Percentiles rank a stretch among this genome's conserved stretches.
Conservation (phyloP, 306 rosid genomes). For the Cercis canadensis region DNA sequence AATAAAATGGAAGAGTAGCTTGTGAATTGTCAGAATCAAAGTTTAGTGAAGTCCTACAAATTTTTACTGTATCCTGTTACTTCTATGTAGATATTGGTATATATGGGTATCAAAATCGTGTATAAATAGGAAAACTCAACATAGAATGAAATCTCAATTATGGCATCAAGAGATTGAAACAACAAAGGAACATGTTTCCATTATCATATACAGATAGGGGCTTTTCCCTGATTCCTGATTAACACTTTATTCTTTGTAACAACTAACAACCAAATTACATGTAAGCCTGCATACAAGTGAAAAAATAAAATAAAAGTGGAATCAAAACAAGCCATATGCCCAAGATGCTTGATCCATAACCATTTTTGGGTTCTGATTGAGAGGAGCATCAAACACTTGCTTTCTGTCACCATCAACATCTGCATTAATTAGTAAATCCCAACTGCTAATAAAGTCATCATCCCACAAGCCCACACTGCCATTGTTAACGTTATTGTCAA, state of each 20-base stretch:
- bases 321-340: conserved; percentile 53
- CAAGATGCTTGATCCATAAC: conserved; percentile 62
- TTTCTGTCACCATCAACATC: conserved; percentile 42
- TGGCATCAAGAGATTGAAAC: not conserved
- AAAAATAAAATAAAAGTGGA: not conserved
- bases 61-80: too few species aligned
- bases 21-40: too few species aligned
- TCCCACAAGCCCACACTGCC: conserved; percentile 56
- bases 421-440: conserved; percentile 54
- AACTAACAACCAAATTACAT: conserved; percentile 47
- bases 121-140: too few species aligned
- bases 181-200: conserved; percentile 28
- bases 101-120: too few species aligned
- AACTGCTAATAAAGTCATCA: conserved; percentile 63
- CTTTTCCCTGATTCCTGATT: conserved; percentile 32
- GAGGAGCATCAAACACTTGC: conserved; percentile 46
- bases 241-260: conserved; percentile 37
- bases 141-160: conserved; percentile 4
- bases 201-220: conserved; percentile 36
- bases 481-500: conserved; percentile 11
- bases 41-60: too few species aligned
- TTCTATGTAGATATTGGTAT: too few species aligned
- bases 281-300: conserved; percentile 14
- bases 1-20: too few species aligned
- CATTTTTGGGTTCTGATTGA: conserved; percentile 48